These are phyloP conservation scores for Rhododendron kiyosumense DNA, from an alignment of 148 eudicot genomes.

Conservation along the genomic window DNA sequence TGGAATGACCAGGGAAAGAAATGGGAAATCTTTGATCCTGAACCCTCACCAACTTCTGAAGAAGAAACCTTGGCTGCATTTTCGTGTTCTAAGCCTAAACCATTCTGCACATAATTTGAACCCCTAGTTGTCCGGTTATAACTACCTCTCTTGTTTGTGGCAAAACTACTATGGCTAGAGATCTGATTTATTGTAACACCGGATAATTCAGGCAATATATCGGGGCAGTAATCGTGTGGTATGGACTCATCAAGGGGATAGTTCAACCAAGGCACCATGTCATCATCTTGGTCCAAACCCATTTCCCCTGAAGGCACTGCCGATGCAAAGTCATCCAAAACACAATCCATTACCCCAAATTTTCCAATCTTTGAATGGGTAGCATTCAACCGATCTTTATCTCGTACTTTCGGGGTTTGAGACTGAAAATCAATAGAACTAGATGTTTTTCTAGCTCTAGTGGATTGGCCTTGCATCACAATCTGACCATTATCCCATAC, in stretches of 20 bases:
- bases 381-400: constrained; percentile 23
- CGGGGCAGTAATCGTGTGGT: constrained; percentile 51
- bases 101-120: constrained; percentile 20
- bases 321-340: constrained; percentile 34
- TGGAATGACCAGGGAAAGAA: constrained; percentile 34
- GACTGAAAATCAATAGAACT: constrained; percentile 35
- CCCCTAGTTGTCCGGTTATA: constrained; percentile 17
- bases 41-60: constrained; percentile 23
- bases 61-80: constrained; percentile 29
- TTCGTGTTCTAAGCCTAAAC: constrained; percentile 20
- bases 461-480: constrained; percentile 65
- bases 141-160: constrained; percentile 34
- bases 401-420: constrained; percentile 30
- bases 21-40: constrained; percentile 28
- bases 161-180: constrained; percentile 30
- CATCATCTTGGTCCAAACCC: constrained; percentile 57
- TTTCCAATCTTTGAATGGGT: constrained; percentile 31
- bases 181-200: constrained; percentile 49
- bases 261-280: constrained; percentile 73
- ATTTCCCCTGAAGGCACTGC: constrained; percentile 46
- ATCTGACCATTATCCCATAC: constrained; percentile 81
- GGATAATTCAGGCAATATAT: constrained; percentile 62
- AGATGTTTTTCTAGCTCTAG: constrained; percentile 30
- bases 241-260: constrained; percentile 49
- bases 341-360: constrained; percentile 36